Conservation (phyloP, 2,329 filamentous ascomycete species). For the Leptosphaerulina australis region DNA sequence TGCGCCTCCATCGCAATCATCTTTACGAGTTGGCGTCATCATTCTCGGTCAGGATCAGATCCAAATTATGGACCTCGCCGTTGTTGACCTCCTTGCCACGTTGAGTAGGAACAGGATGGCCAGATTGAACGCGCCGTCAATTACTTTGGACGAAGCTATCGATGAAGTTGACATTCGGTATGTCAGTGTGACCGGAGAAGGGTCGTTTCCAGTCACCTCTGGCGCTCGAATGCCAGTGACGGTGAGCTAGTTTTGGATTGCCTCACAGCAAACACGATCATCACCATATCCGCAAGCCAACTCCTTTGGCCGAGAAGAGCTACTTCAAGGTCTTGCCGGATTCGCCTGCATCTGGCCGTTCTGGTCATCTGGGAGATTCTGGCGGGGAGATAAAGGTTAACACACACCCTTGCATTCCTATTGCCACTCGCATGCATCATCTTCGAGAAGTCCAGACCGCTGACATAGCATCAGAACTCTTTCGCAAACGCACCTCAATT, state of each 20-base stretch:
- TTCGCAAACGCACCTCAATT: constrained; percentile 45
- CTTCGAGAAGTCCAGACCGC: constrained; percentile 4
- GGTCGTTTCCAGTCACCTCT: constrained; percentile 45
- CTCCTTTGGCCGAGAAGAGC: constrained; percentile 41
- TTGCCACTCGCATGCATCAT: constrained; percentile 10
- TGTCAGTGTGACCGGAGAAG: constrained; percentile 46
- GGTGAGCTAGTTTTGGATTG: constrained; percentile 45
- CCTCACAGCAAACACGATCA: constrained; percentile 31
- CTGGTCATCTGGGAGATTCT: constrained; percentile 43
- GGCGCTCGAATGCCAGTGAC: constrained; percentile 47
- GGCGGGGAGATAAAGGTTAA: constrained; percentile 48
- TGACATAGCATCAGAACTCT: constrained; percentile 40
- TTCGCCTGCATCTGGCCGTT: constrained; percentile 40
- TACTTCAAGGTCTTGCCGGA: constrained; percentile 42
- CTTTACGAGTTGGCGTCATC: constrained; percentile 43
- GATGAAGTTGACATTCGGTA: constrained; percentile 48
- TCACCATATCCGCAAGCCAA: constrained; percentile 27
- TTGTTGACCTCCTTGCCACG: constrained; percentile 43
- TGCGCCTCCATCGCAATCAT: constrained; percentile 43
- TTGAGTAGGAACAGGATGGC: constrained; percentile 38
- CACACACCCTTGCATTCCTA: constrained; percentile 27
- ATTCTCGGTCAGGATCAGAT: constrained; percentile 37
- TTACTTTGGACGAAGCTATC: constrained; percentile 39
- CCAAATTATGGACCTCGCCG: constrained; percentile 43
- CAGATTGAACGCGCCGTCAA: constrained; percentile 31